Evolutionary conservation across 257 asterid genomes (phyloP), one percentile per base, ranked within the genome.

Genomic region (Ajuga chamaepitys): DNA sequence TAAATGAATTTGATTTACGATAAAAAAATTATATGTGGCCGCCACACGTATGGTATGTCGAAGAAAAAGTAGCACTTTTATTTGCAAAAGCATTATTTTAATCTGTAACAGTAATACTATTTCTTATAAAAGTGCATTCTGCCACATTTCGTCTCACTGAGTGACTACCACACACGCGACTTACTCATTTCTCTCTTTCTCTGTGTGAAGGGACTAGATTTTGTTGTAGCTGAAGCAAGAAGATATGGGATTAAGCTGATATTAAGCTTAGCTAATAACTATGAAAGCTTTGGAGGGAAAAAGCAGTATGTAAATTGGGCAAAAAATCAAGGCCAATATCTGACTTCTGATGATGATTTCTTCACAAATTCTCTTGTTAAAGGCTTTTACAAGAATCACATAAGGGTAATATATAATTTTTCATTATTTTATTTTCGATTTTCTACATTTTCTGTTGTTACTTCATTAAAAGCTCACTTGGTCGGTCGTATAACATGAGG

Each of bases 301-400:
- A 84, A 84, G 48, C 96, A 93, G 83, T 93, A 93, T 70, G 95
- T 93, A 73, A 77, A 83, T 51, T 93, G 97, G 99, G 99, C 90
- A 37, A 81, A 84, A 79, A 74, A 64, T 68, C 51, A 69, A 41
- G 98, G 98, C 3, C 92, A 88, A 55, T 69, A 77, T 69, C 62
- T 91, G 30, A 66, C 77, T 3, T 86, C 95, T 50, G 96, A 86
- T 69, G 98, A 91, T 83, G 96, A 91, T 80, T 91, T 91, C 82
- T 91, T 86, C 21, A 88, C 70, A 26, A 75, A 86, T 70, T 62
- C 87, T 58, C 56, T 82, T 14, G 95, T 85, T 52, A 88, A 83
- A 75, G 87, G 79, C 3, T 82, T 68, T 62, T 91, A 77, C 86
- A 86, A 91, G 77, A 86, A 86, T 70, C 96, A 91, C 50, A 74